Percentiles rank a stretch among this genome's conserved stretches.
These are phyloP conservation scores for Aristolochia contorta DNA, from an alignment of 164 flowering plant genomes.

Conservation along the genomic window DNA sequence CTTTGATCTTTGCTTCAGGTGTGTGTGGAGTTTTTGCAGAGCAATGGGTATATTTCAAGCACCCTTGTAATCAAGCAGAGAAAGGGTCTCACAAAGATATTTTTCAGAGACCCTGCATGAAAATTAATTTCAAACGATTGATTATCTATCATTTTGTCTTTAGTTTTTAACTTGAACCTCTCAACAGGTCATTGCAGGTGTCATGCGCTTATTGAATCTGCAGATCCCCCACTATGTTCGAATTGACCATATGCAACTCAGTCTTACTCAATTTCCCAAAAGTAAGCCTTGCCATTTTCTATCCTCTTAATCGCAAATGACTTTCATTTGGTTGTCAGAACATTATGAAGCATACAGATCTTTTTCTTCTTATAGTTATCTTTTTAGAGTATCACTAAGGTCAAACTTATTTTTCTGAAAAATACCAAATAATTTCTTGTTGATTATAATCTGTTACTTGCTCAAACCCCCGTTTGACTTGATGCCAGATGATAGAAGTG, in stretches of 20 bases:
- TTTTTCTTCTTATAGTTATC: neutral
- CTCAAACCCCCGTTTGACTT: neutral
- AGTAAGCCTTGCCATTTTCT: conserved; percentile 26
- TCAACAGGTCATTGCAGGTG: conserved; percentile 80
- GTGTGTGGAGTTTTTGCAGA: neutral
- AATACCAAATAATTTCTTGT: too few species aligned
- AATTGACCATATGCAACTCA: conserved; percentile 61
- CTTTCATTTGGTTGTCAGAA: neutral
- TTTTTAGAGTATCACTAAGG: too few species aligned
- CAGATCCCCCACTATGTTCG: conserved; percentile 76
- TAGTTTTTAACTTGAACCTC: neutral
- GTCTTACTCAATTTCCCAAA: conserved; percentile 33
- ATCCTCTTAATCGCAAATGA: neutral
- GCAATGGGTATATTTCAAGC: neutral
- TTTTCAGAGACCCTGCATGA: too few species aligned
- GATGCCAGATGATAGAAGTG: conserved; percentile 54
- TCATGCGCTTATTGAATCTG: conserved; percentile 51
- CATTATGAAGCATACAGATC: neutral
- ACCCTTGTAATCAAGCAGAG: neutral
- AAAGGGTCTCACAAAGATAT: neutral
- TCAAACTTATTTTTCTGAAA: too few species aligned
- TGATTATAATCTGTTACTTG: too few species aligned
- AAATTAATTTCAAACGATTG: too few species aligned
- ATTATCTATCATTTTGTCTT: too few species aligned
- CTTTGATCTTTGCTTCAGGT: neutral